Base-by-base conservation (phyloP, 2,329 filamentous ascomycete species). In the Arthrobotrys sinensis region DNA sequence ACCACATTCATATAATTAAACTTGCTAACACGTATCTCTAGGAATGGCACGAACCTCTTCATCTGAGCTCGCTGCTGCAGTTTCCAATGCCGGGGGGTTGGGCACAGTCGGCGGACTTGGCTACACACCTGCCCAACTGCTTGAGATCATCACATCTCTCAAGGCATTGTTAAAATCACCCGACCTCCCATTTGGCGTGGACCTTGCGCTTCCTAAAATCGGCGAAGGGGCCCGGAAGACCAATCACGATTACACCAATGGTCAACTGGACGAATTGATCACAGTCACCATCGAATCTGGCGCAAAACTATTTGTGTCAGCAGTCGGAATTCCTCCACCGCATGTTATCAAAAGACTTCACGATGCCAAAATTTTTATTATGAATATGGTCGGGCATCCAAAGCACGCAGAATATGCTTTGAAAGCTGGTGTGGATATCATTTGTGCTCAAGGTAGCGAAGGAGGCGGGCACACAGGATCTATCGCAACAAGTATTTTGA, bases 371-470 rank as follows among this genome's bases (percentile, higher is more conserved):
- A 92, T 98, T 46, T 83, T 96, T 76, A 88, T 97, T 40, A 97
- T 97, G 94, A 97, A 97, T 84, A 97, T 97, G 94, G 94, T 97
- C 19, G 95, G 95, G 0, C 92, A 94, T 82, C 94, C 95, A 1
- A 93, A 92, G 83, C 95, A 98, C 84, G 94, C 94, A 0, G 89
- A 91, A 83, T 97, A 97, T 86, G 94, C 94, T 1, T 86, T 98
- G 3, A 90, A 93, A 62, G 89, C 91, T 0, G 95, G 95, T 50
- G 93, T 97, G 8, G 95, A 98, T 85, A 91, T 97, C 80, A 89
- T 98, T 4, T 97, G 94, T 83, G 91, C 94, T 1, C 95, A 98
- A 86, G 95, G 95, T 55, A 93, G 93, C 64, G 95, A 98, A 84
- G 95, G 94, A 1, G 95, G 95, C 16, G 95, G 94, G 0, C 95